phyloP scores from a whole-genome alignment of 306 rosid species.

The Gynostemma pentaphyllum region DNA sequence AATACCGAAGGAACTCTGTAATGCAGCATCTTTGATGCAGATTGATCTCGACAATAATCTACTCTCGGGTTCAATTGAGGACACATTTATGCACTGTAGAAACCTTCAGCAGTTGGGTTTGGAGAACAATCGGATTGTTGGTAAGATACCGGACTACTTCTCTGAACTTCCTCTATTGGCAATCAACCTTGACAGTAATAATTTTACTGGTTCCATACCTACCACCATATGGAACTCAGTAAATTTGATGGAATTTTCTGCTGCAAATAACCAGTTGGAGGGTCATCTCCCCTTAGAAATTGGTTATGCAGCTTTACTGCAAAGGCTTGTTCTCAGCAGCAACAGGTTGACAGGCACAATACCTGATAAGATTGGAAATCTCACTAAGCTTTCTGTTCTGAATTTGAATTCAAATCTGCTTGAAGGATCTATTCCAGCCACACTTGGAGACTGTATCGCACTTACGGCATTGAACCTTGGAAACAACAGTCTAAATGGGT shows the following conservation, averaged over 20 bases:
- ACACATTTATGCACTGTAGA: slow-evolving; percentile 46
- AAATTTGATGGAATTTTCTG: slow-evolving; percentile 72
- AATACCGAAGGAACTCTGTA: slow-evolving; percentile 69
- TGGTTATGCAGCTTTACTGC: slow-evolving; percentile 45
- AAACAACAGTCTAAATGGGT: slow-evolving; percentile 50
- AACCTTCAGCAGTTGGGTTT: slow-evolving; percentile 60
- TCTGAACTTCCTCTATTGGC: slow-evolving; percentile 72
- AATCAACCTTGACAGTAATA: slow-evolving; percentile 71
- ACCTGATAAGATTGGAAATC: slow-evolving; percentile 65
- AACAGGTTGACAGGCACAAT: slow-evolving; percentile 56
- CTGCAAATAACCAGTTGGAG: slow-evolving; percentile 58
- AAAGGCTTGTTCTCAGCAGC: slow-evolving; percentile 66
- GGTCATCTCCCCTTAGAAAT: slow-evolving; percentile 68
- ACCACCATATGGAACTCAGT: slow-evolving; percentile 43
- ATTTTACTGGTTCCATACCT: slow-evolving; percentile 68
- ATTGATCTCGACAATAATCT: slow-evolving; percentile 59
- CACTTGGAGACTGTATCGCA: slow-evolving; percentile 49
- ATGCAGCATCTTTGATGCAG: slow-evolving; percentile 56
- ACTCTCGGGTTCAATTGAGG: slow-evolving; percentile 53
- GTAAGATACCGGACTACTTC: slow-evolving; percentile 66
- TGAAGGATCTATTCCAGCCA: slow-evolving; percentile 58
- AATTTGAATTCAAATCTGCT: slow-evolving; percentile 72
- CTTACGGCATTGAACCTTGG: slow-evolving; percentile 87
- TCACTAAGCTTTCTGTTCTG: slow-evolving; percentile 54
- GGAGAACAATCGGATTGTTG: slow-evolving; percentile 56